These are phyloP conservation scores for Ustilago tritici DNA, from an alignment of 1,284 basidiomycete species.

Conservation along the genomic window DNA sequence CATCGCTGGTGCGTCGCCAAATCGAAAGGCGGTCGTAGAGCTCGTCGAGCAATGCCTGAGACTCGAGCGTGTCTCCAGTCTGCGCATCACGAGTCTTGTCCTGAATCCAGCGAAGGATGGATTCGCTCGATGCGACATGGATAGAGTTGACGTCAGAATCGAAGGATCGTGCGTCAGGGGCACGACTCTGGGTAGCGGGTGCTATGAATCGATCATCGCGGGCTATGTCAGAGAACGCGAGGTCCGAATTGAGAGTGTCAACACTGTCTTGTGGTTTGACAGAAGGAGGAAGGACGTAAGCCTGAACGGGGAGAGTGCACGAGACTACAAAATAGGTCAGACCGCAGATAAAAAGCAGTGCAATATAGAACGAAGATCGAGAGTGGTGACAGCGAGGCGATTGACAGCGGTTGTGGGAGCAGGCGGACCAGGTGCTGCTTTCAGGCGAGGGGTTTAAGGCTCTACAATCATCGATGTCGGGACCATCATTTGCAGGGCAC, in stretches of 20 bases:
- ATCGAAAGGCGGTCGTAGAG: constrained; percentile 36
- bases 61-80: neutral
- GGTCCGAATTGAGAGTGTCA: constrained; percentile 1
- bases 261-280: constrained; percentile 1
- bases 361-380: constrained; percentile 12
- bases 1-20: constrained; percentile 21
- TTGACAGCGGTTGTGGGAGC: constrained; percentile 39
- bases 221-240: constrained; percentile 24
- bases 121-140: neutral
- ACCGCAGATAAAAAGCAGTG: constrained; percentile 17
- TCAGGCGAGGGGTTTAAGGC: constrained; percentile 34
- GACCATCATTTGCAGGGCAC: constrained; percentile 42
- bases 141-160: constrained; percentile 6
- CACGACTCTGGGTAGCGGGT: constrained; percentile 12
- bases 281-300: constrained; percentile 33
- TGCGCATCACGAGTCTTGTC: constrained; percentile 3
- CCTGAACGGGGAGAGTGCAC: constrained; percentile 18
- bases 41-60: constrained; percentile 32
- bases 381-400: neutral
- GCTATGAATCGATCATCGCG: constrained; percentile 47
- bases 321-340: constrained; percentile 18
- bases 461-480: constrained; percentile 54
- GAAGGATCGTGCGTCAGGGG: constrained; percentile 12
- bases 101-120: constrained; percentile 35
- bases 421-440: constrained; percentile 46